Evolutionary conservation across 2,329 filamentous ascomycete genomes (phyloP).

Genomic region (Cryphonectria parasitica): DNA sequence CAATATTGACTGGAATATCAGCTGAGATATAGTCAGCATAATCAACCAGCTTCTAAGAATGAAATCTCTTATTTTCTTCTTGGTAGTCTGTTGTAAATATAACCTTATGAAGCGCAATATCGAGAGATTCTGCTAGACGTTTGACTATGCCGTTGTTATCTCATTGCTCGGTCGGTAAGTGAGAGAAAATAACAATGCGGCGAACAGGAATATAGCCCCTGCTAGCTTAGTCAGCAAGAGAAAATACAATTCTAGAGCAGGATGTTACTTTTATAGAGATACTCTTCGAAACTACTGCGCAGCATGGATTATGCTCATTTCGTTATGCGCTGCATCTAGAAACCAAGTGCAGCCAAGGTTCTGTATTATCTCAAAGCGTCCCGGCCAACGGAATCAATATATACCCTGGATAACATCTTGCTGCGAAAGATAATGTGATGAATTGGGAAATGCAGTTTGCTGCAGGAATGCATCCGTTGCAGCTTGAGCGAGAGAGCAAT

Average conservation of each 20-base stretch:
- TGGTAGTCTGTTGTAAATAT: conserved; percentile 3
- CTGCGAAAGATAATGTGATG: background rate
- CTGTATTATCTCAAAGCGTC: conserved; percentile 6
- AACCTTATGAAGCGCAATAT: background rate
- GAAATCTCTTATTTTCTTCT: background rate
- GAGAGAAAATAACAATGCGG: background rate
- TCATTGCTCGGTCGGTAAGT: background rate
- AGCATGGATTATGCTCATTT: conserved; percentile 3
- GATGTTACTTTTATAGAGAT: background rate
- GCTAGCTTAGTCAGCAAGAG: background rate
- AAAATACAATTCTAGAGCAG: background rate
- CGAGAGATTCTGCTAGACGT: conserved; percentile 1
- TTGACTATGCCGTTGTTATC: background rate
- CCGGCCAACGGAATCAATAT: background rate
- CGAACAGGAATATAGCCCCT: background rate
- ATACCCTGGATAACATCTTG: background rate
- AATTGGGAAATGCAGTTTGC: background rate
- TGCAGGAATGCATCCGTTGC: conserved; percentile 2
- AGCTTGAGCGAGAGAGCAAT: conserved; percentile 3
- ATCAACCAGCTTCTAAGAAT: background rate
- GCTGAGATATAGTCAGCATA: background rate
- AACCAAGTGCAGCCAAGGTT: conserved; percentile 1
- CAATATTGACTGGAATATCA: background rate
- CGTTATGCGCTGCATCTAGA: background rate
- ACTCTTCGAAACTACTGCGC: conserved; percentile 3